Conservation (phyloP, 306 rosid species). For the Ammopiptanthus mongolicus region DNA sequence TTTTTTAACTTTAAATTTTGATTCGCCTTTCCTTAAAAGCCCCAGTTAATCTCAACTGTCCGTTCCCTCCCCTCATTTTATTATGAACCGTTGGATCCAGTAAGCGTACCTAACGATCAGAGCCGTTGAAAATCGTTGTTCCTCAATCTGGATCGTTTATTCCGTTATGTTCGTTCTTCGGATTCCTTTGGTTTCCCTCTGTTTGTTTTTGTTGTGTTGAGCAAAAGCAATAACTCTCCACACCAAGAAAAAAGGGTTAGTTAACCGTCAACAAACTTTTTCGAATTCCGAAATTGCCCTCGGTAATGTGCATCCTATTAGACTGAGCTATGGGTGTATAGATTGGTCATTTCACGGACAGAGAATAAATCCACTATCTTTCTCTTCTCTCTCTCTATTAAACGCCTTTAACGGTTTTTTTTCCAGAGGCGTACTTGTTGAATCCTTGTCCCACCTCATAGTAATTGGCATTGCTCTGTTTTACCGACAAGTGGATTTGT, state of each 20-base stretch:
- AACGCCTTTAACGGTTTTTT: conserved; percentile 50
- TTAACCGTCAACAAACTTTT: conserved; percentile 25
- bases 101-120: conserved; percentile 21
- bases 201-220: background rate
- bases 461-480: background rate
- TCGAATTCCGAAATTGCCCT: conserved; percentile 34
- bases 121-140: conserved; percentile 53
- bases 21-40: background rate
- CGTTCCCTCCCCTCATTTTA: background rate
- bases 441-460: background rate
- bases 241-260: background rate
- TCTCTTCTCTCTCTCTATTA: conserved; percentile 3
- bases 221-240: conserved; percentile 6
- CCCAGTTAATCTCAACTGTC: conserved; percentile 36
- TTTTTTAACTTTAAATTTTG: conserved; percentile 19
- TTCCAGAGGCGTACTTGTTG: background rate
- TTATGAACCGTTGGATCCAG: conserved; percentile 34
- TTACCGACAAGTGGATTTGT: background rate
- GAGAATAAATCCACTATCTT: background rate
- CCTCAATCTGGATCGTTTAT: conserved; percentile 63
- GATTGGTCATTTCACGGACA: conserved; percentile 15
- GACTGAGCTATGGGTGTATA: background rate
- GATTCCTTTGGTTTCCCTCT: conserved; percentile 30
- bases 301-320: accelerated
- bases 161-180: conserved; percentile 49